Evolutionary conservation across 1,284 basidiomycete species (phyloP), one percentile per base, ranked within the genome.

Genomic region (Cryptococcus amylolentus): DNA sequence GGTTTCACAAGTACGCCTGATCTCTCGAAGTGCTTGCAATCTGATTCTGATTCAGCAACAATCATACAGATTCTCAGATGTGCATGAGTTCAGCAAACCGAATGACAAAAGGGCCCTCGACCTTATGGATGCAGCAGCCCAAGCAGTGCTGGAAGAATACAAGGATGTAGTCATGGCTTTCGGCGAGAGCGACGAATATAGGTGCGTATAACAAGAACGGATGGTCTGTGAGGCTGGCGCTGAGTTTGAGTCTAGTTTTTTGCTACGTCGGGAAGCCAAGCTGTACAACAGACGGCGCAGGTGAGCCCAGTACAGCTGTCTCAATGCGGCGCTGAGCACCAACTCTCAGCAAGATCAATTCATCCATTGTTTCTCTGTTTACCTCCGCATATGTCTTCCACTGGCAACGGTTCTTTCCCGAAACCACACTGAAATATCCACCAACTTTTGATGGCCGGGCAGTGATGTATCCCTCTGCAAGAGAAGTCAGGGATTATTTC

Each of bases 141-240:
- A 81, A 62, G 80, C 84, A 45, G 83, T 96, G 38, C 89, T 98
- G 88, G 78, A 86, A 39, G 86, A 88, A 68, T 87, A 88, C 68
- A 83, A 84, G 45, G 91, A 94, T 70, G 84, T 95, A 51, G 79
- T 91, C 6, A 81, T 94, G 31, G 95, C 84, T 0, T 98, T 96
- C 73, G 95, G 95, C 1, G 91, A 98, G 79, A 95, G 91, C 42
- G 96, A 98, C 76, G 96, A 98, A 77, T 98, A 86, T 78, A 96
- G 91, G 91, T 88, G 63, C 58, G 82, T 70, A 16, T 20, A 5
- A 9, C 23, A 4, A 27, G 26, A 47, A 26, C 23, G 13, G 31
- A 6, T 38, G 27, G 13, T 39, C n/a, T 13, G 20, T 18, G 37
- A 38, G 18, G 4, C 20, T 16, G 42, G 47, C 20, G 18, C 40